phyloP scores from a whole-genome alignment of 495 filamentous ascomycete species.

The Penicillium silybi region DNA sequence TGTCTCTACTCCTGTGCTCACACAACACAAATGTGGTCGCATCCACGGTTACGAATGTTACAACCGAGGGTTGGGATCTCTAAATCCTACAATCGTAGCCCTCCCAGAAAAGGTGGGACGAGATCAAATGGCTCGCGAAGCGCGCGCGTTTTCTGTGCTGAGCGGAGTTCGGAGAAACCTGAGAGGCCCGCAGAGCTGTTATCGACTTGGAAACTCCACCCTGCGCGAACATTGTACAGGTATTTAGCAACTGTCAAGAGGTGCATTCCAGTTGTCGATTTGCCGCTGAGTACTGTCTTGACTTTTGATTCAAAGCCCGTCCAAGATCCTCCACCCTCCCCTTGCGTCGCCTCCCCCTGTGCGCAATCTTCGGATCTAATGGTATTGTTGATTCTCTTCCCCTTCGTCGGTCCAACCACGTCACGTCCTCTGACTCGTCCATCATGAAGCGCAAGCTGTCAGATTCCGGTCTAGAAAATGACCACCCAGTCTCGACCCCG shows the following conservation, averaged over 20 bases:
- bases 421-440: constrained; percentile 15
- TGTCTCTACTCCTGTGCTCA: neutral
- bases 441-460: constrained; percentile 47
- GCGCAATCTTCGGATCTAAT: constrained; percentile 35
- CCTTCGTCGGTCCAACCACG: constrained; percentile 10
- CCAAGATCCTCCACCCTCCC: constrained; percentile 6
- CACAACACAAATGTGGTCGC: neutral
- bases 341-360: constrained; percentile 29
- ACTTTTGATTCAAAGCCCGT: neutral
- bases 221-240: neutral
- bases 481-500: constrained; percentile 38
- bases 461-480: constrained; percentile 35
- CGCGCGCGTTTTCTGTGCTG: constrained; percentile 12
- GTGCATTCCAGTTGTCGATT: constrained; percentile 11
- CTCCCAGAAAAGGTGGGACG: neutral
- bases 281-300: neutral
- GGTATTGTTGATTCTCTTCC: constrained; percentile 35
- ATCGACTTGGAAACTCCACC: constrained; percentile 1
- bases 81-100: neutral
- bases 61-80: neutral
- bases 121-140: neutral
- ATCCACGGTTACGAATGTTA: neutral
- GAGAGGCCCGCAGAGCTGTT: constrained; percentile 1
- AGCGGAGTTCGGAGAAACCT: constrained; percentile 38
- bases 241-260: neutral